Evolutionary conservation across 192 early-diverging fungal genomes (phyloP).

Genomic region (Backusella tarrabulga): DNA sequence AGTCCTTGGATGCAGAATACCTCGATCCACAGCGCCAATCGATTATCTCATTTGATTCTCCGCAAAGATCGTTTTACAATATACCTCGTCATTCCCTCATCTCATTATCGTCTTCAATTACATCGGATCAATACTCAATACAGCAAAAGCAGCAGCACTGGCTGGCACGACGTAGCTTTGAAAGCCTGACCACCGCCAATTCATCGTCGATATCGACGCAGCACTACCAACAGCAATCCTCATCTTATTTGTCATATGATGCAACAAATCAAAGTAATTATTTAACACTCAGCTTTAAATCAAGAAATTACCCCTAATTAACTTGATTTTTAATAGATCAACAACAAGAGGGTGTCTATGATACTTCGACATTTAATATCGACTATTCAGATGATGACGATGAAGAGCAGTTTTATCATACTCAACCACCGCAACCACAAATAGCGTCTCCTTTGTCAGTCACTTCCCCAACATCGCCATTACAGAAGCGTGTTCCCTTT

Average conservation of each 20-base stretch:
- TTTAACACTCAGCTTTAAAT: not conserved
- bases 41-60: not conserved
- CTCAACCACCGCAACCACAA: too few relatives aligned
- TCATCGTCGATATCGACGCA: constrained; percentile 10
- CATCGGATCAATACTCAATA: constrained; percentile 15
- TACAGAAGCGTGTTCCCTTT: not conserved
- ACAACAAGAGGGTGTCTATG: constrained; percentile 6
- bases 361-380: constrained; percentile 36
- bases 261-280: not conserved
- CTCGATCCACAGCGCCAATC: not conserved
- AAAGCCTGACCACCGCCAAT: constrained; percentile 1
- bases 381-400: constrained; percentile 38
- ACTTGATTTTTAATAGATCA: not conserved
- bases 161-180: constrained; percentile 17
- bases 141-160: not conserved
- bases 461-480: not conserved
- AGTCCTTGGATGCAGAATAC: constrained; percentile 29
- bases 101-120: constrained; percentile 14
- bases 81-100: constrained; percentile 7
- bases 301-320: not conserved
- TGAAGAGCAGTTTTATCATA: not conserved
- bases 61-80: not conserved
- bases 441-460: not conserved
- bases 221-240: not conserved
- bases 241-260: not conserved